Evolutionary conservation across 1,139 yeast species (phyloP).

Genomic region (Hyphopichia buzzinii): DNA sequence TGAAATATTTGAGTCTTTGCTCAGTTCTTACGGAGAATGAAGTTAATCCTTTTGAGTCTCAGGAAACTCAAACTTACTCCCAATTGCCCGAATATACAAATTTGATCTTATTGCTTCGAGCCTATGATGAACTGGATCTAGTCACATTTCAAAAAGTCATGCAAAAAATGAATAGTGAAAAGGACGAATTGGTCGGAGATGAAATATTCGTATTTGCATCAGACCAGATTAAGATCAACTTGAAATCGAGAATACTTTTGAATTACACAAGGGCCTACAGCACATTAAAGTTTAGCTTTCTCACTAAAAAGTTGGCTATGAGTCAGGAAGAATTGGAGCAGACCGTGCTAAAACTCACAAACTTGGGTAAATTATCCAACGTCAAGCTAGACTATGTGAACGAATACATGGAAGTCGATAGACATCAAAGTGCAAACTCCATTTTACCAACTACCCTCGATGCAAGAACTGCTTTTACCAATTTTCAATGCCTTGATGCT

Average conservation of each 20-base stretch:
- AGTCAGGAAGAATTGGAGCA: slow-evolving; percentile 32
- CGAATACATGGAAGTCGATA: slow-evolving; percentile 19
- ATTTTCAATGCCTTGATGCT: slow-evolving; percentile 23
- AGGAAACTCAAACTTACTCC: slow-evolving; percentile 51
- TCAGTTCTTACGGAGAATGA: slow-evolving; percentile 62
- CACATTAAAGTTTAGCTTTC: slow-evolving; percentile 23
- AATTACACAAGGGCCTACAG: slow-evolving; percentile 30
- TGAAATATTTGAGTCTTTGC: slow-evolving; percentile 63
- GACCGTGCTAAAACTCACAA: slow-evolving; percentile 38
- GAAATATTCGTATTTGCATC: slow-evolving; percentile 30
- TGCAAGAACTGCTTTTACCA: slow-evolving; percentile 22
- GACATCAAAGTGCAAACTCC: slow-evolving; percentile 1
- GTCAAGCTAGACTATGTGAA: slow-evolving; percentile 47
- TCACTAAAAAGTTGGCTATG: slow-evolving; percentile 21
- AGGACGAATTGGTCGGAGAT: slow-evolving; percentile 27
- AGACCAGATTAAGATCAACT: slow-evolving; percentile 26
- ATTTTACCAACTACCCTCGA: slow-evolving; percentile 19
- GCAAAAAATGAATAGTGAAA: slow-evolving; percentile 12
- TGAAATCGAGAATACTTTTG: slow-evolving; percentile 28
- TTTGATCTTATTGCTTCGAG: slow-evolving; percentile 28
- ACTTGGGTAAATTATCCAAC: slow-evolving; percentile 41
- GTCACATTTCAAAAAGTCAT: slow-evolving; percentile 16
- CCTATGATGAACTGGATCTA: slow-evolving; percentile 31
- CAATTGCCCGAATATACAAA: slow-evolving; percentile 33
- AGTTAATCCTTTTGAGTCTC: slow-evolving; percentile 66